Conservation (phyloP, 768 basidiomycete species). For the Lentinula aciculospora region DNA sequence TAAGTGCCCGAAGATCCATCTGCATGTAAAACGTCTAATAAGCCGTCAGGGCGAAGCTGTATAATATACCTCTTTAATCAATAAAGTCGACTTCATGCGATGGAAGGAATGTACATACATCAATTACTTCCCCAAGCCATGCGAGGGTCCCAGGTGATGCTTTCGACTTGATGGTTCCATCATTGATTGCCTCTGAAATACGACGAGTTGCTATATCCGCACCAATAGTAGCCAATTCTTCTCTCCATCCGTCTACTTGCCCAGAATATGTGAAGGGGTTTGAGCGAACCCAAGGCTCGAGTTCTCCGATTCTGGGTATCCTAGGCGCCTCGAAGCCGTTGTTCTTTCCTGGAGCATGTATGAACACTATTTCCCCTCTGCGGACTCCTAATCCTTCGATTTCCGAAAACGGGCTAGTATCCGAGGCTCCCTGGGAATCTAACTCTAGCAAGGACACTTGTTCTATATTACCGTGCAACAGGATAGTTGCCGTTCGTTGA, state of each 20-base stretch:
- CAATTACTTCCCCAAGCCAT: constrained; percentile 88
- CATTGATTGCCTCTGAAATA: constrained; percentile 28
- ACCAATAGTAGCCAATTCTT: constrained; percentile 66
- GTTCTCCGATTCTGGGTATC: constrained; percentile 81
- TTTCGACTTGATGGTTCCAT: constrained; percentile 39
- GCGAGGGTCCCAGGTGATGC: constrained; percentile 33
- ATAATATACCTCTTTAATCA: neutral
- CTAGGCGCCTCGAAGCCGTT: constrained; percentile 67
- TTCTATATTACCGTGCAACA: constrained; percentile 50
- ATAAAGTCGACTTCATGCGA: too few species aligned
- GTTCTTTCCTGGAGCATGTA: constrained; percentile 62
- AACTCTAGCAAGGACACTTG: constrained; percentile 82
- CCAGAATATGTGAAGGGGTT: constrained; percentile 36
- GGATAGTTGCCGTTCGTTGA: constrained; percentile 66
- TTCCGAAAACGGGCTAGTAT: constrained; percentile 36
- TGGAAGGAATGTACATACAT: constrained; percentile 33
- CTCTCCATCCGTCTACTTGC: constrained; percentile 64
- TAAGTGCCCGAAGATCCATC: constrained; percentile 43
- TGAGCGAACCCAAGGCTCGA: constrained; percentile 77
- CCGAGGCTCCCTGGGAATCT: constrained; percentile 73
- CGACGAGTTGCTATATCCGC: constrained; percentile 44
- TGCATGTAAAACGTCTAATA: constrained; percentile 67
- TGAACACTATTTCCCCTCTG: constrained; percentile 79
- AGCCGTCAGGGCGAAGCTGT: constrained; percentile 72
- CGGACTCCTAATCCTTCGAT: constrained; percentile 72